Evolutionary conservation across 176 grass and related monocot species (phyloP).

Genomic region (Miscanthus lutarioriparius): DNA sequence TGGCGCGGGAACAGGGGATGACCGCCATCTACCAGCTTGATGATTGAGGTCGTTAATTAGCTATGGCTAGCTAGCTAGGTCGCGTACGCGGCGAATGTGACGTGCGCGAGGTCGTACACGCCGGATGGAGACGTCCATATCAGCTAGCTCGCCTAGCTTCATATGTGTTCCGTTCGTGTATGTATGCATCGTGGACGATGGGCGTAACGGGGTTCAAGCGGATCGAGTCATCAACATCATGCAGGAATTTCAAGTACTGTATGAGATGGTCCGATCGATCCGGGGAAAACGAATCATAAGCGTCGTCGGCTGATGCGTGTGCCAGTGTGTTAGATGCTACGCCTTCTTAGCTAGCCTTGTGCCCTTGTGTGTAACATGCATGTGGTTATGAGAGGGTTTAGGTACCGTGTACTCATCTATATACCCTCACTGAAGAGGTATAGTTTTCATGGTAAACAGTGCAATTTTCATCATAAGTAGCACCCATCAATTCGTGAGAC

Average conservation of each 20-base stretch:
- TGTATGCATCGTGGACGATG: not conserved
- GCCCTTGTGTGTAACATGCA: not conserved
- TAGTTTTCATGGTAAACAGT: not conserved
- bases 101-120: not conserved
- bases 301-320: not conserved
- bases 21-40: not conserved
- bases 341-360: not conserved
- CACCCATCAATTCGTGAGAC: no score
- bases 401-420: conserved; percentile 18
- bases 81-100: not conserved
- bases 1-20: not conserved
- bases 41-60: conserved; percentile 25
- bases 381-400: not conserved
- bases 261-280: not conserved
- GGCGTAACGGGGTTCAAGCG: not conserved
- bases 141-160: not conserved
- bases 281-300: not conserved
- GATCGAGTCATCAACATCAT: not conserved
- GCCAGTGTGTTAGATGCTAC: not conserved
- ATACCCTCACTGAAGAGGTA: not conserved
- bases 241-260: not conserved
- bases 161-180: not conserved
- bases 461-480: no score
- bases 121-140: not conserved
- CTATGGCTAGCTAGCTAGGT: not conserved